phyloP scores from a whole-genome alignment of 805 yeast species.

The Lipomyces spencermartinsiae region DNA sequence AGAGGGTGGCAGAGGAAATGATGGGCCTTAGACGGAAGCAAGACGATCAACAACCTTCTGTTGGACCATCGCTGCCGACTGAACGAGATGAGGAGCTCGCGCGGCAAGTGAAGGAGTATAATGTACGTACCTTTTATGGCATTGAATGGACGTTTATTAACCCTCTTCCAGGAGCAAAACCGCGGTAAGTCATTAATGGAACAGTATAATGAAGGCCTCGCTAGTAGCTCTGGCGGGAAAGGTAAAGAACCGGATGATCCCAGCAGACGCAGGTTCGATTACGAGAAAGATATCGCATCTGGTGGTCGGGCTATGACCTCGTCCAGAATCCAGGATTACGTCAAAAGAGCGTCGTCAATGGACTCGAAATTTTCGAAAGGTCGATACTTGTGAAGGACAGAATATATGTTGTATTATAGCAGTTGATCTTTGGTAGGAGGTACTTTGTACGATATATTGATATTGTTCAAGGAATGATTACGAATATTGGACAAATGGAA shows the following conservation, averaged over 20 bases:
- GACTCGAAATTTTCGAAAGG: constrained; percentile 37
- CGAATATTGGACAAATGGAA: not conserved
- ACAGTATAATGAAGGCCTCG: constrained; percentile 25
- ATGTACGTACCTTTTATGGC: constrained; percentile 13
- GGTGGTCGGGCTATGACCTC: constrained; percentile 28
- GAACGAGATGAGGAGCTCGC: constrained; percentile 29
- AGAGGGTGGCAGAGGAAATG: constrained; percentile 39
- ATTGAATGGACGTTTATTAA: not conserved
- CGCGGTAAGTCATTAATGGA: constrained; percentile 38
- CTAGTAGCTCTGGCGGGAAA: constrained; percentile 13
- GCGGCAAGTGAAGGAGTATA: constrained; percentile 29
- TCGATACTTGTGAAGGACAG: constrained; percentile 15
- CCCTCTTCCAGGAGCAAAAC: constrained; percentile 18
- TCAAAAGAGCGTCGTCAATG: constrained; percentile 32
- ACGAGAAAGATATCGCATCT: constrained; percentile 37
- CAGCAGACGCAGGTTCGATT: constrained; percentile 36
- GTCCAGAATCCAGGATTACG: constrained; percentile 26
- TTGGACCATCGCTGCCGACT: constrained; percentile 18
- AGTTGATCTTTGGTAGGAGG: not conserved
- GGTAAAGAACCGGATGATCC: constrained; percentile 31
- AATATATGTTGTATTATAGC: not conserved
- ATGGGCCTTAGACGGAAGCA: constrained; percentile 34
- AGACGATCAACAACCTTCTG: constrained; percentile 6
- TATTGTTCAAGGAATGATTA: not conserved
- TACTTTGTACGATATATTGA: not conserved